Conservation (phyloP, 805 yeast genomes). For the Yarrowia hollandica region DNA sequence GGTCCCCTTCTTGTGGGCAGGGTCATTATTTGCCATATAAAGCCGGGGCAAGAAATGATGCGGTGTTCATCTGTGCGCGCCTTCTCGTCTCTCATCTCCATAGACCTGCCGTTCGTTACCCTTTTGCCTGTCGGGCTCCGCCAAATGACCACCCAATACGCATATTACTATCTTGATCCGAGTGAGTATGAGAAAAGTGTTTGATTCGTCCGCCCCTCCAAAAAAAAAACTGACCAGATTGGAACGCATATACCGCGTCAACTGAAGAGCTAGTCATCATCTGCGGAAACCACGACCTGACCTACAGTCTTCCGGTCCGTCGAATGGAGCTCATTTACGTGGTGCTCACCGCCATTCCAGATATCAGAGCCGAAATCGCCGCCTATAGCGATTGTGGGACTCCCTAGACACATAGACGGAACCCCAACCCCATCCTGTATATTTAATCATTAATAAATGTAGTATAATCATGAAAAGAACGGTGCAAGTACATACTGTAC, state of each 20-base stretch:
- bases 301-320: neutral
- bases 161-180: constrained; percentile 19
- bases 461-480: too few relatives aligned
- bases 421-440: neutral
- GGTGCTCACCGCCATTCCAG: constrained; percentile 11
- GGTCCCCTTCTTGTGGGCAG: neutral
- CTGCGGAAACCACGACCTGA: constrained; percentile 23
- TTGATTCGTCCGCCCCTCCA: too few relatives aligned
- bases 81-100: too few relatives aligned
- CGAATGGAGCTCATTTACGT: constrained; percentile 13
- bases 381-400: constrained; percentile 23
- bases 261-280: constrained; percentile 6
- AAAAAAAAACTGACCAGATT: neutral
- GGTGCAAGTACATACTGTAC: too few relatives aligned
- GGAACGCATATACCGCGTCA: constrained; percentile 2
- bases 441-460: constrained; percentile 13
- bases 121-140: too few relatives aligned
- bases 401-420: too few relatives aligned
- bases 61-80: too few relatives aligned
- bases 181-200: constrained; percentile 1
- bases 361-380: constrained; percentile 8
- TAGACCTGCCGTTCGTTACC: too few relatives aligned
- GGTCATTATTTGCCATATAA: too few relatives aligned
- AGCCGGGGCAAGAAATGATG: too few relatives aligned
- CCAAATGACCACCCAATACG: constrained; percentile 20